A percentile compares a stretch with the other conserved stretches of the same genome.
Evolutionary conservation across 2,329 filamentous ascomycete genomes (phyloP).

Genomic region (Teratosphaeria nubilosa): DNA sequence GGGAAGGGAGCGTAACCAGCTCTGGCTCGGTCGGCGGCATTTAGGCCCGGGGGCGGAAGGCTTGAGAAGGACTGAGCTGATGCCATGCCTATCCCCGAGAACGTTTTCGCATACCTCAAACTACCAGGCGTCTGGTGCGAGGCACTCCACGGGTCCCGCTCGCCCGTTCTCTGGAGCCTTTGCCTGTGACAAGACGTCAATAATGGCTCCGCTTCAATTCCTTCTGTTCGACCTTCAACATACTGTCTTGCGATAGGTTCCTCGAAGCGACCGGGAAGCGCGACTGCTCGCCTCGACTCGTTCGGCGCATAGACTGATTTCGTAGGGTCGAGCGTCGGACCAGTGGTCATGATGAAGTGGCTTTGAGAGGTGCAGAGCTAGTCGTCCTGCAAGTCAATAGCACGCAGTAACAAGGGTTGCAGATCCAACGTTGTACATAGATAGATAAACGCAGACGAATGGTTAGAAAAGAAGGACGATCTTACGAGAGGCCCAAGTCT

Average conservation of each 20-base stretch:
- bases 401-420: constrained; percentile 3
- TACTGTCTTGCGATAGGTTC: constrained; percentile 13
- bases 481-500: constrained; percentile 1
- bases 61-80: constrained; percentile 16
- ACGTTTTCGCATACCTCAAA: constrained; percentile 18
- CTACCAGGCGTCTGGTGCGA: constrained; percentile 13
- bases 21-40: constrained; percentile 7
- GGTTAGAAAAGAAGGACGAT: not conserved
- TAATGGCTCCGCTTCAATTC: not conserved
- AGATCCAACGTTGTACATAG: constrained; percentile 2
- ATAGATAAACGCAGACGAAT: not conserved
- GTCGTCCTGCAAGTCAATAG: not conserved
- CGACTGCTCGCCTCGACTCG: constrained; percentile 6
- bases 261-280: constrained; percentile 10
- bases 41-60: constrained; percentile 16
- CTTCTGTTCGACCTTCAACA: not conserved
- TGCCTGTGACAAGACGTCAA: constrained; percentile 10
- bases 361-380: not conserved
- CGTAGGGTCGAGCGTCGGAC: constrained; percentile 6
- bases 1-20: constrained; percentile 14
- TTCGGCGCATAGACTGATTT: constrained; percentile 19
- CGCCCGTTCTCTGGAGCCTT: constrained; percentile 14
- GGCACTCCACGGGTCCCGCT: constrained; percentile 20
- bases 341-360: constrained; percentile 8
- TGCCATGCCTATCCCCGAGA: constrained; percentile 7